phyloP scores from a whole-genome alignment of 495 filamentous ascomycete genomes.

The Monascus purpureus region DNA sequence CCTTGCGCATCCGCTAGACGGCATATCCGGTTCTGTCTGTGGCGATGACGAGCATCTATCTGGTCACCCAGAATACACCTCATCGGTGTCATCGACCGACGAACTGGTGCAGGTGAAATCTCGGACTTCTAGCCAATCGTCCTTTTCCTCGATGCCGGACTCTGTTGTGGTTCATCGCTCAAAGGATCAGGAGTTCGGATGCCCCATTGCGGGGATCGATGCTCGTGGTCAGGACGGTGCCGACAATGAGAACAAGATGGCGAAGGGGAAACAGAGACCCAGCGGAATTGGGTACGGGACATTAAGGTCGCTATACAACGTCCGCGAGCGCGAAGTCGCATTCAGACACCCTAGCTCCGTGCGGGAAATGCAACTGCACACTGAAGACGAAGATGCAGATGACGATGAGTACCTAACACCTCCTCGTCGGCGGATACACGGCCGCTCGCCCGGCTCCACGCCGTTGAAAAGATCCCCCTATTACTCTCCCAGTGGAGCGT shows the following conservation, averaged over 20 bases:
- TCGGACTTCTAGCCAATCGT: constrained; percentile 29
- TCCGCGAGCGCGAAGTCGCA: constrained; percentile 27
- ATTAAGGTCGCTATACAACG: constrained; percentile 11
- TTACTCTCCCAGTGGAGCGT: constrained; percentile 29
- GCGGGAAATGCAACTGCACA: constrained; percentile 63
- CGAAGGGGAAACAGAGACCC: background rate
- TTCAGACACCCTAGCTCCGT: constrained; percentile 66
- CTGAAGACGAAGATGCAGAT: constrained; percentile 26
- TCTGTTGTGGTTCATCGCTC: constrained; percentile 22
- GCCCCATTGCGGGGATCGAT: constrained; percentile 5
- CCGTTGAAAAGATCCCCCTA: constrained; percentile 24
- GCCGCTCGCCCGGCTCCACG: constrained; percentile 20
- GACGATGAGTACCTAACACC: constrained; percentile 25
- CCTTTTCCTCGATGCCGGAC: constrained; percentile 26
- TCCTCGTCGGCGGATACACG: constrained; percentile 15
- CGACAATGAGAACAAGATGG: background rate
- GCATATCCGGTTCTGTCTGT: too few species aligned
- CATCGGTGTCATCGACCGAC: constrained; percentile 17
- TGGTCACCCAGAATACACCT: background rate
- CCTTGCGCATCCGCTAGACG: too few species aligned
- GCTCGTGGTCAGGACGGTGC: background rate
- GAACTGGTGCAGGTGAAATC: constrained; percentile 18
- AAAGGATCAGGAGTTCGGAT: constrained; percentile 9
- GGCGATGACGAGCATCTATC: too few species aligned
- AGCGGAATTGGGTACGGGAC: constrained; percentile 8